Percentiles rank a stretch among this genome's conserved stretches.
phyloP scores from a whole-genome alignment of 768 basidiomycete genomes.

The Psilocybe subaeruginosa region DNA sequence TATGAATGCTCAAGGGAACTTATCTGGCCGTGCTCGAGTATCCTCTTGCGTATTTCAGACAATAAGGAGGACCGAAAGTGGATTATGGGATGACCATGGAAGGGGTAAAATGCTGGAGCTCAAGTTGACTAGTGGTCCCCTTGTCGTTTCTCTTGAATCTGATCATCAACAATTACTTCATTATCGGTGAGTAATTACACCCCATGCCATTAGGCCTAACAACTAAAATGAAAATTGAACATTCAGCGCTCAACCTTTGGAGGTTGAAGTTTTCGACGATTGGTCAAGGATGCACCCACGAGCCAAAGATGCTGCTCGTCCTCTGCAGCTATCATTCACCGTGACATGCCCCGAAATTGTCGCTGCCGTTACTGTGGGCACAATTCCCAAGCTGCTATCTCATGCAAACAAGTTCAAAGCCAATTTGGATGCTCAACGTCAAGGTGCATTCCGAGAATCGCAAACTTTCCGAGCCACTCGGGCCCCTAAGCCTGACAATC shows the following conservation, averaged over 20 bases:
- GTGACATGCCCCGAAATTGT: slow-evolving; percentile 71
- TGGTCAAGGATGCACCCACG: slow-evolving; percentile 62
- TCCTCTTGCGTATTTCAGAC: slow-evolving; percentile 80
- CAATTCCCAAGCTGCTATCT: slow-evolving; percentile 76
- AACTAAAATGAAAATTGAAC: slow-evolving; percentile 2
- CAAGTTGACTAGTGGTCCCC: slow-evolving; percentile 70
- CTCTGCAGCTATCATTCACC: slow-evolving; percentile 74
- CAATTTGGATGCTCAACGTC: slow-evolving; percentile 72
- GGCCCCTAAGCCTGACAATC: slow-evolving; percentile 76
- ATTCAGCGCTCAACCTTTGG: slow-evolving; percentile 74
- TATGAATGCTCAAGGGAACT: slow-evolving; percentile 70
- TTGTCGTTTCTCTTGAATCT: slow-evolving; percentile 70
- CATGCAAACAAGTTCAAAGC: slow-evolving; percentile 76
- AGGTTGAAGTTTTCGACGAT: slow-evolving; percentile 77
- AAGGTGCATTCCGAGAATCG: slow-evolving; percentile 80
- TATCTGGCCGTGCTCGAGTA: slow-evolving; percentile 69
- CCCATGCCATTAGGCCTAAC: neutral
- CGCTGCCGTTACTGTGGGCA: slow-evolving; percentile 69
- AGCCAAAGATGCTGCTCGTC: slow-evolving; percentile 44
- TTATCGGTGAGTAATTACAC: slow-evolving; percentile 60
- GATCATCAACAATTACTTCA: slow-evolving; percentile 76
- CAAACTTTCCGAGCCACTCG: slow-evolving; percentile 74
- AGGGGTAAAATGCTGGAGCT: slow-evolving; percentile 68
- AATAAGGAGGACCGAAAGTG: slow-evolving; percentile 55
- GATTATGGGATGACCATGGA: slow-evolving; percentile 30